phyloP scores from a whole-genome alignment of 352 stramenopile species.

The Pythium guiyangense region DNA sequence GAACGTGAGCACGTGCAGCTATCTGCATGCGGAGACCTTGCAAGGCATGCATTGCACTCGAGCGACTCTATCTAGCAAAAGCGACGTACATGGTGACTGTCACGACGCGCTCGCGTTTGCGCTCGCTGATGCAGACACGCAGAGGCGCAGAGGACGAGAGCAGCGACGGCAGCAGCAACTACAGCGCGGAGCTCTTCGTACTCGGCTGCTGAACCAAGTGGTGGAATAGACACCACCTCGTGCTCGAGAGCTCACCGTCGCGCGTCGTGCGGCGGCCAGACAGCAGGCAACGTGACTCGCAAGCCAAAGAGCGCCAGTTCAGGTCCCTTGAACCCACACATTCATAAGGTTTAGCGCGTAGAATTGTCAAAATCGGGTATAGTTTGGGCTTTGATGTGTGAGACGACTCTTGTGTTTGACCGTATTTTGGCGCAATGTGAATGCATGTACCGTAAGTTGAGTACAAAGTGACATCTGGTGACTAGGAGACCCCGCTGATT shows the following conservation, averaged over 20 bases:
- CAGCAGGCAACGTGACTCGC: not conserved
- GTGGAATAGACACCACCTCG: not conserved
- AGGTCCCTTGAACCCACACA: not conserved
- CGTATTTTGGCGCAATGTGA: no score
- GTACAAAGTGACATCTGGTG: no score
- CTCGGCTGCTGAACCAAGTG: constrained; percentile 11
- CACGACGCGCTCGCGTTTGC: not conserved
- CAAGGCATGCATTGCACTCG: not conserved
- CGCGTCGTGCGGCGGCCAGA: no score
- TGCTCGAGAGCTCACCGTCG: no score
- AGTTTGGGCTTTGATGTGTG: no score
- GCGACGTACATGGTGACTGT: not conserved
- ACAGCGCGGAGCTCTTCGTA: constrained; percentile 9
- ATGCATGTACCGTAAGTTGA: no score
- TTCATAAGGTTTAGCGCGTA: no score
- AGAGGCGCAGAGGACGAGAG: constrained; percentile 2
- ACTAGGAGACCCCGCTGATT: no score
- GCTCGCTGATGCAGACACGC: no score
- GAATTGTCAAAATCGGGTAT: not conserved
- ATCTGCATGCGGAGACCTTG: not conserved
- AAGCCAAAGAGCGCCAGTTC: not conserved
- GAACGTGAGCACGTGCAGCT: not conserved
- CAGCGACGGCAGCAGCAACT: not conserved
- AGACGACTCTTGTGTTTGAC: no score
- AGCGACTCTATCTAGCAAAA: not conserved